Percentiles rank a stretch among this genome's conserved stretches.
Evolutionary conservation across 2,329 filamentous ascomycete species (phyloP).

Genomic region (Hymenoscyphus linearis): DNA sequence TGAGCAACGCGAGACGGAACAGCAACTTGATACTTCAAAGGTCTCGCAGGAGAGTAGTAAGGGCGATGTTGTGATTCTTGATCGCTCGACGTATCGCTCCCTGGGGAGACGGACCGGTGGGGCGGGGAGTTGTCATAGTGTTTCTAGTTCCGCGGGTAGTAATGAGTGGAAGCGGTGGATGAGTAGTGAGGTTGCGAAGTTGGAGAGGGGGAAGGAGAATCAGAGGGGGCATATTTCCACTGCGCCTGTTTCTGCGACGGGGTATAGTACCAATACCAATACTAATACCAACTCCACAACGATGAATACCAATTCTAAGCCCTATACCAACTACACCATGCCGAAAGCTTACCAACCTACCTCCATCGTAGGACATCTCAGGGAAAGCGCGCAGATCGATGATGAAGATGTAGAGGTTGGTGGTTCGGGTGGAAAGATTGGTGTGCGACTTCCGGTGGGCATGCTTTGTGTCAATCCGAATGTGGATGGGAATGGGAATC

Average conservation of each 20-base stretch:
- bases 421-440: constrained; percentile 8
- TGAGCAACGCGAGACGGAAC: neutral
- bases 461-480: constrained; percentile 5
- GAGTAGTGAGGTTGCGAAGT: constrained; percentile 45
- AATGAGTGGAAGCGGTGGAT: constrained; percentile 52
- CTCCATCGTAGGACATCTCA: constrained; percentile 37
- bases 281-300: no score
- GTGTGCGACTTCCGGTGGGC: constrained; percentile 23
- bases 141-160: constrained; percentile 40
- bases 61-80: constrained; percentile 35
- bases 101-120: constrained; percentile 19
- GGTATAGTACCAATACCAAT: no score
- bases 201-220: constrained; percentile 34
- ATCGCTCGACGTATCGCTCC: constrained; percentile 28
- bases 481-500: neutral
- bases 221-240: neutral
- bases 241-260: neutral
- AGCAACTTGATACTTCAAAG: neutral
- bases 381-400: constrained; percentile 47
- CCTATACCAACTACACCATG: constrained; percentile 22
- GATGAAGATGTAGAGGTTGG: constrained; percentile 31
- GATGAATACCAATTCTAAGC: neutral
- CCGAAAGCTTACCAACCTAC: constrained; percentile 29
- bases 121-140: constrained; percentile 21
- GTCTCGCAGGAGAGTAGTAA: constrained; percentile 16